phyloP scores from a whole-genome alignment of 805 yeast species.

The Cyberlindnera saturnus region DNA sequence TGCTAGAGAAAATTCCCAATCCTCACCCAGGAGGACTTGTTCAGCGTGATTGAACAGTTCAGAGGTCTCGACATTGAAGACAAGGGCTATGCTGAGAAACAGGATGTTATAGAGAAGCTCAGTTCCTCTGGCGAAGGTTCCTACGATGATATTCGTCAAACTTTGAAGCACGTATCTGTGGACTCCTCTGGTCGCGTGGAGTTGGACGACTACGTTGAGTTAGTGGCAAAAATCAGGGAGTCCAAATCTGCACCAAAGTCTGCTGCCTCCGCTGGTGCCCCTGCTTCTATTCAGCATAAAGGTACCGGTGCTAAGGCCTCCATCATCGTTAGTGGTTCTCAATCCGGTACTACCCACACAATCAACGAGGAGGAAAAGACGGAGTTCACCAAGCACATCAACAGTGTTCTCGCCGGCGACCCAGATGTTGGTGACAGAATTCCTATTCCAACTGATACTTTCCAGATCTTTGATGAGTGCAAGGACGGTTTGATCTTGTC shows the following conservation, averaged over 20 bases:
- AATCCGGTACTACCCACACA: constrained; percentile 93
- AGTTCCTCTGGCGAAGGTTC: constrained; percentile 73
- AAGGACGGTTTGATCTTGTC: constrained; percentile 91
- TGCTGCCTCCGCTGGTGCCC: constrained; percentile 23
- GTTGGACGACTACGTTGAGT: constrained; percentile 85
- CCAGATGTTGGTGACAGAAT: constrained; percentile 73
- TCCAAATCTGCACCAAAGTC: constrained; percentile 28
- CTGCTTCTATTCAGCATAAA: constrained; percentile 34
- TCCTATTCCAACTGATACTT: constrained; percentile 89
- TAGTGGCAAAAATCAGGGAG: constrained; percentile 76
- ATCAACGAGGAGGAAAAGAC: constrained; percentile 95
- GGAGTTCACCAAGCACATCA: constrained; percentile 94
- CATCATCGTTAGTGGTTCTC: constrained; percentile 77
- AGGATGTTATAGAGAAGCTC: constrained; percentile 78
- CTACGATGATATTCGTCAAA: constrained; percentile 91
- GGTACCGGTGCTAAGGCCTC: constrained; percentile 60
- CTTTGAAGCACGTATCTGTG: constrained; percentile 82
- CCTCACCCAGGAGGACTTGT: constrained; percentile 80
- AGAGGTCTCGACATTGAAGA: constrained; percentile 83
- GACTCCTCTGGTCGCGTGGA: constrained; percentile 98
- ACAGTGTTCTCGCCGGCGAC: constrained; percentile 87
- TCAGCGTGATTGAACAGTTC: constrained; percentile 80
- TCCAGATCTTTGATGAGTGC: constrained; percentile 95
- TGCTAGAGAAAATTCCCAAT: constrained; percentile 74
- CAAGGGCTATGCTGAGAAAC: constrained; percentile 91